Base-by-base conservation (phyloP, 257 asterid genomes). In the Sherardia arvensis region DNA sequence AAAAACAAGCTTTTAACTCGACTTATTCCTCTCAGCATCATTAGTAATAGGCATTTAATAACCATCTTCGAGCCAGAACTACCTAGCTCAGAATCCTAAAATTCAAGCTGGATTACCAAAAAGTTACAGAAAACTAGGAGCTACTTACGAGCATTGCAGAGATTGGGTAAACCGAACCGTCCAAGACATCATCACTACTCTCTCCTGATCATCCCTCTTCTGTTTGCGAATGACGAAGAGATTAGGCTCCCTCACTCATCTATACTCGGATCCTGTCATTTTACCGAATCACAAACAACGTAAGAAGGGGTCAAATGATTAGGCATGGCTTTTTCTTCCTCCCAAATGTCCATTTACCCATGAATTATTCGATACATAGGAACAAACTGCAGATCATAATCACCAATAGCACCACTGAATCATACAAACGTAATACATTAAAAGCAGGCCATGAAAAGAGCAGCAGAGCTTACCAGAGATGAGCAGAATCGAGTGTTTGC, bases 171-270 rank as follows among this genome's bases (percentile, higher is more conserved):
- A 93, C 80, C 2, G 97, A 83, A 53, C 97, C 99, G 76, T 93
- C 99, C 88, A 93, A 78, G 23, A 93, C 53, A 66, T 87, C 87
- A 78, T 93, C 3, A 88, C 87, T 61, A 85, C 91, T 76, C 85
- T 87, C 82, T 93, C 96, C n/a, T 95, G 99, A 45, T 96, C 80
- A 76, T 93, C 99, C 80, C 99, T 85, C 87, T 84, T 93, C 83
- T 93, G 99, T 72, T 93, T 93, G 43, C 90, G 85, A 54, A 93
- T 70, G 66, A 93, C 88, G 68, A 85, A 93, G 59, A 87, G 84
- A 83, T 93, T 86, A 40, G 99, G 97, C 83, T 93, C 99, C 85
- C 78, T 73, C 14, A 87, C 99, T 72, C 90, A 58, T 56, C 64
- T 65, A 76, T 73, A 93, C 77, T 93, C 99, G 0, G 49, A 75